A percentile compares a stretch with the other conserved stretches of the same genome.
phyloP scores from a whole-genome alignment of 2,329 filamentous ascomycete species.

The Beauveria caledonica region DNA sequence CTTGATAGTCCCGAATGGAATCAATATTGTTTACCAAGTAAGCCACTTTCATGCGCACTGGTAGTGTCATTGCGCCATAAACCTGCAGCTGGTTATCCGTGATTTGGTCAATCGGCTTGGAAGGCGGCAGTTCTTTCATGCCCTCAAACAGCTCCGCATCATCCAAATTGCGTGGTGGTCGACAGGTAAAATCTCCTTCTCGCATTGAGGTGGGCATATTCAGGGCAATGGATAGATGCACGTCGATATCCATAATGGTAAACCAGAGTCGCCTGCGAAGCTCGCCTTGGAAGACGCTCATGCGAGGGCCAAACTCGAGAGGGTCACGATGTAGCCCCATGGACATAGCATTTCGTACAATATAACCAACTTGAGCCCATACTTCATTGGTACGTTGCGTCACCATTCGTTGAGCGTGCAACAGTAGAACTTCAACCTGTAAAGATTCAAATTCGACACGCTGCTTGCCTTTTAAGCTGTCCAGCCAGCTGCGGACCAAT shows the following conservation, averaged over 20 bases:
- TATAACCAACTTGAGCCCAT: slow-evolving; percentile 47
- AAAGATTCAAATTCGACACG: slow-evolving; percentile 43
- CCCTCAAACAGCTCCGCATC: slow-evolving; percentile 40
- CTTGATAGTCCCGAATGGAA: slow-evolving; percentile 42
- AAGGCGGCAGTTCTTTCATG: slow-evolving; percentile 39
- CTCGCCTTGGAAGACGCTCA: slow-evolving; percentile 44
- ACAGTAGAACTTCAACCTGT: slow-evolving; percentile 45
- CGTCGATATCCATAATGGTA: slow-evolving; percentile 48
- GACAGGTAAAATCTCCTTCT: slow-evolving; percentile 46
- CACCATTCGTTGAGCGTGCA: slow-evolving; percentile 46
- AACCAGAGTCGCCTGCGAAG: slow-evolving; percentile 48
- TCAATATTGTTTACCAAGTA: slow-evolving; percentile 45
- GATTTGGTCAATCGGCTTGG: slow-evolving; percentile 41
- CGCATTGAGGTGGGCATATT: slow-evolving; percentile 43
- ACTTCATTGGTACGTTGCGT: slow-evolving; percentile 41
- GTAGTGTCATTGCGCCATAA: slow-evolving; percentile 43
- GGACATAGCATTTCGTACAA: slow-evolving; percentile 50
- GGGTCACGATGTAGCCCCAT: slow-evolving; percentile 52
- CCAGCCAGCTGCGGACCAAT: slow-evolving; percentile 46
- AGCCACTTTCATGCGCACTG: slow-evolving; percentile 40
- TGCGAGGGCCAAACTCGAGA: slow-evolving; percentile 41
- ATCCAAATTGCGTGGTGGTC: slow-evolving; percentile 44
- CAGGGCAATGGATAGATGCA: slow-evolving; percentile 45
- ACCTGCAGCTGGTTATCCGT: slow-evolving; percentile 47
- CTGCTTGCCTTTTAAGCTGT: slow-evolving; percentile 43